Evolutionary conservation across 345 rosid species (phyloP), one percentile per base, ranked within the genome.

Genomic region (Trapa bicornis): DNA sequence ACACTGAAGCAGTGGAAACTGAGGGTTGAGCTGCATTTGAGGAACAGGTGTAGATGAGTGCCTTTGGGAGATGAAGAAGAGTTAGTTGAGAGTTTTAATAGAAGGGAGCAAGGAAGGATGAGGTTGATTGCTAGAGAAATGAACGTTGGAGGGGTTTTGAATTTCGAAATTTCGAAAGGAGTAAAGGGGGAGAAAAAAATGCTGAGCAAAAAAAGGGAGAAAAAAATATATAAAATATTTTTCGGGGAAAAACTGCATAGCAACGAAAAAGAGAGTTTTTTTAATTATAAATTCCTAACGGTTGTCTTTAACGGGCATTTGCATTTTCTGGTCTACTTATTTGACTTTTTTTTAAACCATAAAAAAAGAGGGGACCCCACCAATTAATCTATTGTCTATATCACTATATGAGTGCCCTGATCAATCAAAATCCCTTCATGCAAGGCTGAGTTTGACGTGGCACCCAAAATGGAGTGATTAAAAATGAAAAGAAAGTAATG

Each of bases 81-180:
- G 48, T 39, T 17, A 39, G 41, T 50, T 43, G 39, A 37, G 37
- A 22, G 65, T 22, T 39, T 36, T 60, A 37, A 65, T 71, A 71
- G 36, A 33, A 66, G 38, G 37, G 35, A 41, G 52, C 38, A 47
- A 22, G 36, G 10, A 12, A 72, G 6, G 32, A 57, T 36, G 50
- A 37, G 12, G 58, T 47, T 2, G 62, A 52, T 53, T 22, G 29
- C 29, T 22, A 22, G 29, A 33, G 16, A 50, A 32, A n/a, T 29
- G 75, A 72, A 72, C 75, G 75, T 72, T 67, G 71, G 39, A 48
- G 45, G 22, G 12, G 7, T 37, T 22, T 72, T 72, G 75, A 72
- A 72, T 61, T 72, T 67, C 68, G 70, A 67, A 72, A 66, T 66
- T 72, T 72, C 47, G 57, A 72, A 62, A 35, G 63, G 16, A n/a